A percentile compares a stretch with the other conserved stretches of the same genome.
These are phyloP conservation scores for Bipolaris cookei DNA, from an alignment of 2,329 filamentous ascomycete genomes.

Conservation along the genomic window DNA sequence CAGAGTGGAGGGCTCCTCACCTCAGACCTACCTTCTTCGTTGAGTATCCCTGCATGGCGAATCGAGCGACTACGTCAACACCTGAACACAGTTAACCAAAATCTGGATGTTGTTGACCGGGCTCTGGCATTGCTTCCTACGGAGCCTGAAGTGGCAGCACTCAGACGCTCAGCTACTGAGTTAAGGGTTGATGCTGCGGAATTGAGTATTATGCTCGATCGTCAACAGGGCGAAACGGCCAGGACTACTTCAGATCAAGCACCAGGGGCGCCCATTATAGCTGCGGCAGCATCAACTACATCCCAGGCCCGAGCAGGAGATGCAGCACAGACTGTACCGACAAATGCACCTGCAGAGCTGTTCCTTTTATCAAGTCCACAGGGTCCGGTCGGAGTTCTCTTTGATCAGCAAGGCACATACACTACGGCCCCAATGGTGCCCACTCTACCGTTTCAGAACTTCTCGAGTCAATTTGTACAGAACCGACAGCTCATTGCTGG, in stretches of 20 bases:
- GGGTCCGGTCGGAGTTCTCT: slow-evolving; percentile 46
- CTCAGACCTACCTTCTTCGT: background rate
- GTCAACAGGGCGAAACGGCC: slow-evolving; percentile 11
- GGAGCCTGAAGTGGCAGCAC: slow-evolving; percentile 36
- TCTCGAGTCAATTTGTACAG: slow-evolving; percentile 42
- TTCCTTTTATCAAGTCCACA: slow-evolving; percentile 48
- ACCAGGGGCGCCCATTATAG: slow-evolving; percentile 5
- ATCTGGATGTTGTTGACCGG: slow-evolving; percentile 38
- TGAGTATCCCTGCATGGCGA: slow-evolving; percentile 36
- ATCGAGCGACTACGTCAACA: slow-evolving; percentile 37
- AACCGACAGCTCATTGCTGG: slow-evolving; percentile 43
- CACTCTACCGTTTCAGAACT: slow-evolving; percentile 39
- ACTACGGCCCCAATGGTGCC: slow-evolving; percentile 40
- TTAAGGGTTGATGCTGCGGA: slow-evolving; percentile 36
- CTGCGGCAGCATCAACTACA: slow-evolving; percentile 12
- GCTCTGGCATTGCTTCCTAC: slow-evolving; percentile 36
- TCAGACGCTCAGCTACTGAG: slow-evolving; percentile 38
- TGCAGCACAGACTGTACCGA: slow-evolving; percentile 16
- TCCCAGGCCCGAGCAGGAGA: slow-evolving; percentile 14
- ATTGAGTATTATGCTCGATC: slow-evolving; percentile 29
- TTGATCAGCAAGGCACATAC: slow-evolving; percentile 46
- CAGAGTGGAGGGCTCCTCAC: background rate
- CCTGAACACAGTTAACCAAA: slow-evolving; percentile 29
- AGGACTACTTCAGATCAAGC: slow-evolving; percentile 2
- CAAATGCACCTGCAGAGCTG: slow-evolving; percentile 35